Conservation (phyloP, 2,329 filamentous ascomycete species). For the Exserohilum rostratum region DNA sequence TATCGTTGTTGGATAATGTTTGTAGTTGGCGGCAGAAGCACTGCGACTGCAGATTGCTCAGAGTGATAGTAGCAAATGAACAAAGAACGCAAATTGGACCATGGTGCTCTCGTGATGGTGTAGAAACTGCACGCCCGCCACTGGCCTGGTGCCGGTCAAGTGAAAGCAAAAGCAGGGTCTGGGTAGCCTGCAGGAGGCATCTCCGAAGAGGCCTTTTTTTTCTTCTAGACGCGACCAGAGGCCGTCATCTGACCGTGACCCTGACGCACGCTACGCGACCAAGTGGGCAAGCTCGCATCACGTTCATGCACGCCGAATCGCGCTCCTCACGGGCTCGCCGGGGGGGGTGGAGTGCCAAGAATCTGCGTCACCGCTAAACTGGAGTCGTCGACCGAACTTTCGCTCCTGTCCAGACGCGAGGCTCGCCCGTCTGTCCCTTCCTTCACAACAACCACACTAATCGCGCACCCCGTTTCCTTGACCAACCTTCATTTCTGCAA, state of each 20-base stretch:
- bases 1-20: constrained; percentile 21
- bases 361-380: constrained; percentile 30
- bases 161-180: neutral
- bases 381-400: constrained; percentile 39
- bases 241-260: neutral
- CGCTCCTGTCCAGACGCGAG: constrained; percentile 36
- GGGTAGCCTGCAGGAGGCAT: neutral
- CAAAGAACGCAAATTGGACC: constrained; percentile 30
- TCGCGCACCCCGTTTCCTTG: constrained; percentile 15
- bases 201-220: neutral
- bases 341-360: constrained; percentile 24
- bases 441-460: constrained; percentile 21
- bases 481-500: constrained; percentile 25
- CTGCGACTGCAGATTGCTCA: constrained; percentile 20
- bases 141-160: neutral
- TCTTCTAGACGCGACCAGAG: neutral
- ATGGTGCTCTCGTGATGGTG: neutral
- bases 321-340: neutral
- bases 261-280: neutral
- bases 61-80: constrained; percentile 31
- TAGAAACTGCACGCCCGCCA: neutral
- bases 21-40: constrained; percentile 13
- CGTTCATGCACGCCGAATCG: constrained; percentile 10
- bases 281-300: constrained; percentile 12
- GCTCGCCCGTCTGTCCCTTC: constrained; percentile 10